Conservation (phyloP, 768 basidiomycete genomes). For the Suillus occidentalis region DNA sequence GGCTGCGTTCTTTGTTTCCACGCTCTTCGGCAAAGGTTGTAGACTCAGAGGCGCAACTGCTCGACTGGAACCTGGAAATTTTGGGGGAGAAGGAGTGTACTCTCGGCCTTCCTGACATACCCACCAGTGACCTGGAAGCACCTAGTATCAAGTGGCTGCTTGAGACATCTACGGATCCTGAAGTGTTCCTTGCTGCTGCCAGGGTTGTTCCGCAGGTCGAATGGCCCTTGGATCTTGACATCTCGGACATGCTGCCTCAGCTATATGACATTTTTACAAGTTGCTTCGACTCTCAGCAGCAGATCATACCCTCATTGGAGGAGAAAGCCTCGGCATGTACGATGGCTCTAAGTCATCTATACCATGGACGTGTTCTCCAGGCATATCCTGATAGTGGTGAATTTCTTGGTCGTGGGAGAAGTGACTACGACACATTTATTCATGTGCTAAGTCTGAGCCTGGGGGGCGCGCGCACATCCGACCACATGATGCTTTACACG, state of each 20-base stretch:
- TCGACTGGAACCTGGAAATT: background rate
- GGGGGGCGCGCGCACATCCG: rapidly evolving
- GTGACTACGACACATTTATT: background rate
- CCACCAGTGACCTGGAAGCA: background rate
- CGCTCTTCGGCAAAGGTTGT: background rate
- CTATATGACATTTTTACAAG: background rate
- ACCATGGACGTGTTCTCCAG: background rate
- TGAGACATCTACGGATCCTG: slow-evolving; percentile 16
- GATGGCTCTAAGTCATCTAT: background rate
- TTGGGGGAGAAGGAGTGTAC: background rate
- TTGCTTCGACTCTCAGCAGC: background rate
- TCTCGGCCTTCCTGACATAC: background rate
- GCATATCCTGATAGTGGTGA: background rate
- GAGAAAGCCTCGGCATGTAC: background rate
- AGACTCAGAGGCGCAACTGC: background rate
- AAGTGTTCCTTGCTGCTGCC: slow-evolving; percentile 8
- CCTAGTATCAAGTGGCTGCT: slow-evolving; percentile 16
- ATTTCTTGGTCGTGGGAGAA: background rate
- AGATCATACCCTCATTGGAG: background rate
- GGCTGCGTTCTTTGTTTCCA: background rate
- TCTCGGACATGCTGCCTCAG: background rate
- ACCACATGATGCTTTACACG: background rate
- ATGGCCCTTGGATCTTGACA: slow-evolving; percentile 10
- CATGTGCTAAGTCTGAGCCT: background rate
- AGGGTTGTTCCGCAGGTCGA: slow-evolving; percentile 9